These are phyloP conservation scores for Bacidia gigantensis DNA, from an alignment of 495 filamentous ascomycete genomes.

Conservation along the genomic window DNA sequence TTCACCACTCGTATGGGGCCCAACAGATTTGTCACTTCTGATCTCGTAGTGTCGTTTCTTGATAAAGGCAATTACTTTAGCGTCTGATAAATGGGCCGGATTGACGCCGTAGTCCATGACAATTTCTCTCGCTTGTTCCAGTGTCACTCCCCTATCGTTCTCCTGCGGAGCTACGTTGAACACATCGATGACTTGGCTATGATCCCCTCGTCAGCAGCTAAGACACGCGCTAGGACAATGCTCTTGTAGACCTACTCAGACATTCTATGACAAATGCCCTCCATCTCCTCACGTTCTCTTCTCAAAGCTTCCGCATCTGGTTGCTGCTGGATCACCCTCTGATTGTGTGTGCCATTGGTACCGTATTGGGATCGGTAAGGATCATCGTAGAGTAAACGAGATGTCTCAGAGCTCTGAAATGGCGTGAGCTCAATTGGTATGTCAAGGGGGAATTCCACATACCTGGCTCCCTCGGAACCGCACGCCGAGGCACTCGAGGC, in stretches of 20 bases:
- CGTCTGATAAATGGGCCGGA: constrained; percentile 1
- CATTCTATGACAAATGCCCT: constrained; percentile 39
- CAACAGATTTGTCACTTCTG: not conserved
- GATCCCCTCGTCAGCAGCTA: not conserved
- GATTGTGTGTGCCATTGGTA: constrained; percentile 30
- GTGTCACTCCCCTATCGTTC: not conserved
- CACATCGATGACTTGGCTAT: constrained; percentile 16
- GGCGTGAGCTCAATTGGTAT: constrained; percentile 9
- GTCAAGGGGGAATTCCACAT: constrained; percentile 17
- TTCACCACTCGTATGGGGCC: constrained; percentile 2
- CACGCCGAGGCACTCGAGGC: constrained; percentile 37
- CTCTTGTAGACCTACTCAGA: constrained; percentile 32
- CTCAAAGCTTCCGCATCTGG: constrained; percentile 36
- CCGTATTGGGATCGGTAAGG: constrained; percentile 37
- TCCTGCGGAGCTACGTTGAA: constrained; percentile 11
- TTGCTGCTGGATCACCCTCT: constrained; percentile 27
- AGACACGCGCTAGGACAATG: not conserved
- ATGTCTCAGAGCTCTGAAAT: constrained; percentile 32
- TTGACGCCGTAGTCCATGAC: not conserved
- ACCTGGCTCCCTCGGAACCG: constrained; percentile 32
- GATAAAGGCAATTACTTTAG: not conserved
- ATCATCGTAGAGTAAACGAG: constrained; percentile 38
- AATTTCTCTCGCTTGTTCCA: constrained; percentile 1
- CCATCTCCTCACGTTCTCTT: constrained; percentile 37
- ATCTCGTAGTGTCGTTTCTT: not conserved